Evolutionary conservation across 805 yeast genomes (phyloP), one percentile per base, ranked within the genome.

Genomic region (Candida qinlingensis): DNA sequence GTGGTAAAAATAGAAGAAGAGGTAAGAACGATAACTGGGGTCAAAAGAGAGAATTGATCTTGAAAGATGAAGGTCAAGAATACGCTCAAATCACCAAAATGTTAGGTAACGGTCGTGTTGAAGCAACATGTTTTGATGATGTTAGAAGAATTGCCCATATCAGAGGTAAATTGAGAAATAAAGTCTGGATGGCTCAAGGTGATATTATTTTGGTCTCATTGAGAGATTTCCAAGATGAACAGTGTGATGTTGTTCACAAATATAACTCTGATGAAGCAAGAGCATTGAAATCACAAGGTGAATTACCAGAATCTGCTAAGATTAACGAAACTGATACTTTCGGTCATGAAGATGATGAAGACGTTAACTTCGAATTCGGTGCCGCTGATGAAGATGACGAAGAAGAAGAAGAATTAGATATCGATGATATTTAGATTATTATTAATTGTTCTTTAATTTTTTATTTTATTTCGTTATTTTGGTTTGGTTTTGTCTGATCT

Each of bases 111-210:
- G 98, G 99, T 57, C 83, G 99, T 72, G 85, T 94, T 48, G 96
- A 91, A 69, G 97, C 96, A 47, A 70, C 83, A 44, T 94, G 99
- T 74, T 94, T 94, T 65, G 99, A 94, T 66, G 97, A 96, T 56
- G 76, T 77, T 59, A 87, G 83, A 68, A 84, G 99, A 76, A 80
- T 90, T 81, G 99, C 96, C 19, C 99, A 92, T 67, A 94, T 94
- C 65, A 88, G 99, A 79, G 99, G 99, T 63, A 94, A 94, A 69
- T 80, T 94, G 74, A 87, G 99, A 80, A 94, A 94, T 85, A 94
- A 92, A 81, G 99, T 94, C 53, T 94, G 99, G 99, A 91, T 94
- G 89, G 87, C 87, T 42, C 98, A 90, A 70, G 99, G 99, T 75
- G 99, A 94, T 68, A 94, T 94, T 61, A 89, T 94, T 59, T 76